Evolutionary conservation across 2,329 filamentous ascomycete species (phyloP), one percentile per base, ranked within the genome.

Genomic region (Cercospora canescens): DNA sequence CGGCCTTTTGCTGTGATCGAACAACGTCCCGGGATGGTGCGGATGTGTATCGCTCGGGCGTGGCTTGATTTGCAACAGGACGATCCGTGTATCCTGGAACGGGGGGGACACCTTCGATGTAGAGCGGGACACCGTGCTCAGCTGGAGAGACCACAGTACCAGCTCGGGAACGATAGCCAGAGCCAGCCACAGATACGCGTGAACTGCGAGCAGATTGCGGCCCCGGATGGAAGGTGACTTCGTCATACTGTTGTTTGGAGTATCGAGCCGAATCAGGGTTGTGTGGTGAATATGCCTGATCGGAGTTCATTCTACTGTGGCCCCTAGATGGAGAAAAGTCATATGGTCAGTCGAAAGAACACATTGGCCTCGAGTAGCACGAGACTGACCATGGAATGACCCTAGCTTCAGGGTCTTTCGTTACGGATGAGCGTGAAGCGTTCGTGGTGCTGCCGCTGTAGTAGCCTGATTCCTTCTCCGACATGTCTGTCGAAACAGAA

Each of bases 271-370:
- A 73, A 58, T 80, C 78, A 8, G 84, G 82, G 8, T 81, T 85
- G 62, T 83, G 82, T 2, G 80, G 79, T 14, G 82, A 85, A 67
- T 84, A 86, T 26, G 86, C 88, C 34, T 86, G 84, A 11, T 86
- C 84, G 2, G 89, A 92, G 55, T 86, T 82, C 16, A 82, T 84
- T 35, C 93, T 87, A 0, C 91, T 96, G 75, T 95, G 89, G 79
- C 91, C 87, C 60, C 52, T 56, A 35, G 5, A 48, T 14, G 12
- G 16, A 8, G 7, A 11, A 35, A 18, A 16, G 21, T 24, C 28
- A 18, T 6, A 32, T 8, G 9, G 52, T 56, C 30, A 56, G 52
- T 16, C 21, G 6, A 7, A 14, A 3, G n/a, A 18, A 34, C n/a
- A 18, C 21, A 9, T 8, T 3, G 4, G n/a, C 5, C 14, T 35